phyloP scores from a whole-genome alignment of 176 grass and related monocot genomes.

The Eragrostis curvula region DNA sequence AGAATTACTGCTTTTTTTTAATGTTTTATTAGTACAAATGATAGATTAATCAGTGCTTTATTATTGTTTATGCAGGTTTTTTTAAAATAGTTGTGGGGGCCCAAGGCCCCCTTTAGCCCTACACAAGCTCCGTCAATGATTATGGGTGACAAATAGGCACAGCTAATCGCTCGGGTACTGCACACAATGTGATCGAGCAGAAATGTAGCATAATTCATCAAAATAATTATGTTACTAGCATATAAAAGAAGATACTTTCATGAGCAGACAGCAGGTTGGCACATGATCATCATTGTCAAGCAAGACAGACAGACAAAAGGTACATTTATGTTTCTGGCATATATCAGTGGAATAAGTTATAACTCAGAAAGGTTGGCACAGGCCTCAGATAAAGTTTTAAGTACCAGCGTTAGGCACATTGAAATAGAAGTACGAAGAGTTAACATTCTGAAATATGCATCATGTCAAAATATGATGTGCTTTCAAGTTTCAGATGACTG shows the following conservation, averaged over 20 bases:
- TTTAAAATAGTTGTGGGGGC: too few relatives aligned
- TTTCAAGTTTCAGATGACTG: conserved; percentile 1
- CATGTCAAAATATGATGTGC: neutral
- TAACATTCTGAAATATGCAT: neutral
- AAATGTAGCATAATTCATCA: neutral
- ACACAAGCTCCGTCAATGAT: too few relatives aligned
- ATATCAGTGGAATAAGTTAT: neutral
- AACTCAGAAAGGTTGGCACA: conserved; percentile 6
- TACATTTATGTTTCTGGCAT: too few relatives aligned
- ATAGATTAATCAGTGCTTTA: too few relatives aligned
- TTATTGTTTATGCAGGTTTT: too few relatives aligned
- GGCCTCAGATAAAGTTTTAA: conserved; percentile 5
- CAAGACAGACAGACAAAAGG: too few relatives aligned
- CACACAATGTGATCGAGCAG: conserved; percentile 1
- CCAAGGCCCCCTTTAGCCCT: too few relatives aligned
- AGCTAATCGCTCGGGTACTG: neutral
- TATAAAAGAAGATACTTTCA: neutral
- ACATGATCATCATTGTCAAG: neutral
- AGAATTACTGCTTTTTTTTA: too few relatives aligned
- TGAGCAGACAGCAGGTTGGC: too few relatives aligned
- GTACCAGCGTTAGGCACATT: conserved; percentile 10
- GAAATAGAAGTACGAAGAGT: neutral
- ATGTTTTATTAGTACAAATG: too few relatives aligned
- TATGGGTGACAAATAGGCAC: conserved; percentile 1
- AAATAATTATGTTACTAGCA: too few relatives aligned